Evolutionary conservation across 2,329 filamentous ascomycete genomes (phyloP).

Genomic region (Neodidymelliopsis sp.): DNA sequence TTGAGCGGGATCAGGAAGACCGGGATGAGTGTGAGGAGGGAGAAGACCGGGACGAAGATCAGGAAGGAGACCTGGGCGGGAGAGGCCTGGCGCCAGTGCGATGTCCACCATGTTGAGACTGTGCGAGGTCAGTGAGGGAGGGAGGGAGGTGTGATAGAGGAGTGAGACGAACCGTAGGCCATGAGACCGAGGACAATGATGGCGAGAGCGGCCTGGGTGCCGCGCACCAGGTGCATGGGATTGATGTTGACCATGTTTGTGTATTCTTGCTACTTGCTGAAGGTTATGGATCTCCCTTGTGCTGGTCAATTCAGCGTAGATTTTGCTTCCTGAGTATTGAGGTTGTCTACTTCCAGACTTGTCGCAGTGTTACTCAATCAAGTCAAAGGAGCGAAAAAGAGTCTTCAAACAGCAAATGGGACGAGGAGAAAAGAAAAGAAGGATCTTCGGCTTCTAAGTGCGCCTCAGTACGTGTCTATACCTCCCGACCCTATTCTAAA

Average conservation of each 20-base stretch:
- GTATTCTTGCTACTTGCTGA: too few species aligned
- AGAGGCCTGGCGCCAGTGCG: slow-evolving; percentile 59
- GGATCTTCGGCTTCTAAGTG: slow-evolving; percentile 1
- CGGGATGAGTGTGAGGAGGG: slow-evolving; percentile 70
- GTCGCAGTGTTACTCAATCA: neutral
- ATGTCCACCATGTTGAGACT: slow-evolving; percentile 65
- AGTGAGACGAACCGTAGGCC: slow-evolving; percentile 67
- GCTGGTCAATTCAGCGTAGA: too few species aligned
- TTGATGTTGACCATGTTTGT: slow-evolving; percentile 44
- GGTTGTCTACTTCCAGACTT: too few species aligned
- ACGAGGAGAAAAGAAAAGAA: neutral
- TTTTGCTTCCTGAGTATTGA: too few species aligned
- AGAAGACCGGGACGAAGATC: slow-evolving; percentile 81
- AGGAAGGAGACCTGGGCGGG: slow-evolving; percentile 75
- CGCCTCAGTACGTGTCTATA: slow-evolving; percentile 16
- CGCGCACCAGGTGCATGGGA: slow-evolving; percentile 69
- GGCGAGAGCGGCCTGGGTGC: slow-evolving; percentile 71
- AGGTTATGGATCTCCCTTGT: too few species aligned
- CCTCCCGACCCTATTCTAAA: slow-evolving; percentile 4
- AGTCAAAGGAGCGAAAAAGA: neutral
- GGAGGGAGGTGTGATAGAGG: neutral
- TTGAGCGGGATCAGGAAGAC: slow-evolving; percentile 72
- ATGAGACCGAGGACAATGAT: slow-evolving; percentile 79
- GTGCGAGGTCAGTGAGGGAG: slow-evolving; percentile 23
- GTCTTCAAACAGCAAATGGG: neutral